phyloP scores from a whole-genome alignment of 306 rosid genomes.

The Ormosia emarginata region DNA sequence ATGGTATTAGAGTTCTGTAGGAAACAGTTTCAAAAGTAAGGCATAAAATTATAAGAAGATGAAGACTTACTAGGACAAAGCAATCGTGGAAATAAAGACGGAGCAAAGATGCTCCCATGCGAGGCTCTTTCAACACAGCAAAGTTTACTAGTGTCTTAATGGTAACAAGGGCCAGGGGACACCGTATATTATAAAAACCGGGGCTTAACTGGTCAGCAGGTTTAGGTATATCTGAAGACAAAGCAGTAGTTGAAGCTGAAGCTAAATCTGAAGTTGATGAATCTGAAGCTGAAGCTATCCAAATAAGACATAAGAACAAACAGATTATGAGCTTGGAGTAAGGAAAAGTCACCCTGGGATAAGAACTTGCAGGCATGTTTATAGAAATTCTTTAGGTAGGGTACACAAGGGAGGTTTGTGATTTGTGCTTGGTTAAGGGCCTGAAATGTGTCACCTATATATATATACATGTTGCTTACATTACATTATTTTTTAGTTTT shows the following conservation, averaged over 20 bases:
- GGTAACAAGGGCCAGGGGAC: constrained; percentile 40
- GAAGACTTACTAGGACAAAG: constrained; percentile 52
- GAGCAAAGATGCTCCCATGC: constrained; percentile 64
- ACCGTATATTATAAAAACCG: constrained; percentile 15
- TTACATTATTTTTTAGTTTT: neutral
- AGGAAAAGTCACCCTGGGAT: neutral
- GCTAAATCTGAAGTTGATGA: constrained; percentile 26
- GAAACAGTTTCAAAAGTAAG: too few species aligned
- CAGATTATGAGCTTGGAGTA: neutral
- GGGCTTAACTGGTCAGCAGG: constrained; percentile 19
- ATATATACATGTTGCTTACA: neutral
- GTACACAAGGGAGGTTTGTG: neutral
- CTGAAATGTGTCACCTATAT: neutral
- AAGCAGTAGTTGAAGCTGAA: neutral
- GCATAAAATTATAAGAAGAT: neutral
- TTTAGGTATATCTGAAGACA: neutral
- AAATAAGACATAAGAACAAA: neutral
- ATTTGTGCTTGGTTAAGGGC: neutral
- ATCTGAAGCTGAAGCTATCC: constrained; percentile 27
- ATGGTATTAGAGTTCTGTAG: too few species aligned
- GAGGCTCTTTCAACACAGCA: constrained; percentile 40
- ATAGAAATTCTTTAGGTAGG: neutral
- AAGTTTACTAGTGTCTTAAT: constrained; percentile 19
- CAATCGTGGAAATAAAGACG: constrained; percentile 73
- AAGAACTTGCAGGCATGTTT: constrained; percentile 12